Base-by-base conservation (phyloP, 345 rosid species). In the Eucalyptus cloeziana region DNA sequence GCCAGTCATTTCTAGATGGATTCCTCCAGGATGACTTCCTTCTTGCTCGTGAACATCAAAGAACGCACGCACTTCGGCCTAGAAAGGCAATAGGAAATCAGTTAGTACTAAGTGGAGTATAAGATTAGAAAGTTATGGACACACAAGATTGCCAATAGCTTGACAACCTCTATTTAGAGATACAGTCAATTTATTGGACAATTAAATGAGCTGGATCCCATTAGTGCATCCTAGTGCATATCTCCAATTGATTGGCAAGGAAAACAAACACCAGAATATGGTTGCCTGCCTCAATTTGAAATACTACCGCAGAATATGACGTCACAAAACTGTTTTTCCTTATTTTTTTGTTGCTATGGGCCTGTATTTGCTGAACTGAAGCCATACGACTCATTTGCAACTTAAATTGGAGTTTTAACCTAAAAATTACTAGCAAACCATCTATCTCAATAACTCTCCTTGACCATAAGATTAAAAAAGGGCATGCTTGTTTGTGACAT, bases 1-100 rank as follows among this genome's bases (percentile, higher is more conserved):
- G 3, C 96, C 96, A 7, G 96, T 94, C 96, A 94, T 94, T 90
- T 94, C 96, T 40, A 94, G 93, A 92, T 94, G 96, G 87, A 94
- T 86, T 49, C 95, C 96, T 10, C 96, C 96, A 1, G 96, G 94
- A 56, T 92, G 92, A 91, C 96, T 94, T 49, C 96, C 95, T 92
- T 94, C 95, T 93, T 93, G 95, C 89, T 92, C 95, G 85, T 95
- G 95, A 24, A 94, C 94, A 86, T 95, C 95, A 86, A 95, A 94
- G 94, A 95, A 94, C 3, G 95, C 95, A 31, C 92, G 90, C 33
- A 93, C 95, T 92, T 95, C 95, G 50, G 94, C 95, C 96, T 94
- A 67, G 54, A 37, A 27, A 31, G 31, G 45, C 24, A 25, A 51
- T 22, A 69, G 8, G 30, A 69, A 21, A 76, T 21, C 85, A 76